Percentiles rank a stretch among this genome's conserved stretches.
phyloP scores from a whole-genome alignment of 768 basidiomycete species.

The Psilocybe subaeruginosa region DNA sequence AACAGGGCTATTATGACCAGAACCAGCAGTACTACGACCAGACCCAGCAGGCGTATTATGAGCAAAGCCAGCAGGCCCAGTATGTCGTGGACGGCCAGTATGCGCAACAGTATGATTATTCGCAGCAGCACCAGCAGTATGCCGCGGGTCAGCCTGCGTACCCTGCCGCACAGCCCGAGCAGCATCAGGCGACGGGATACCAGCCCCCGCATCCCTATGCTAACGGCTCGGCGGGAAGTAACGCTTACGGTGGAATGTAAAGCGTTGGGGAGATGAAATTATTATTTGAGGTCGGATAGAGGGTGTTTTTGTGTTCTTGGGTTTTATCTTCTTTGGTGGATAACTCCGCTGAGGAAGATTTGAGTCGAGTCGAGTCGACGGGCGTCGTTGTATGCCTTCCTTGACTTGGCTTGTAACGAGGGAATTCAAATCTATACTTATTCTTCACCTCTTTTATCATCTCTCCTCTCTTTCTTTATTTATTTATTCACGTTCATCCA shows the following conservation, averaged over 20 bases:
- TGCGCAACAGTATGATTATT: conserved; percentile 16
- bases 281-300: background rate
- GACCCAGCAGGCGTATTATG: conserved; percentile 17
- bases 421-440: background rate
- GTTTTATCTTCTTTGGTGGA: background rate
- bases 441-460: background rate
- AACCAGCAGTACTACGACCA: conserved; percentile 17
- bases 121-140: conserved; percentile 19
- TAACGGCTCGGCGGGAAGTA: background rate
- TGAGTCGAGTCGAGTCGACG: background rate
- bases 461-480: background rate
- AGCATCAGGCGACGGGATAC: conserved; percentile 14
- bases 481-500: background rate
- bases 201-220: conserved; percentile 25
- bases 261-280: background rate
- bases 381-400: background rate
- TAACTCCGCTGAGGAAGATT: background rate
- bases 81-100: conserved; percentile 21
- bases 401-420: background rate
- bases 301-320: background rate
- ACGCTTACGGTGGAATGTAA: conserved; percentile 13
- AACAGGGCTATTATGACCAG: conserved; percentile 21
- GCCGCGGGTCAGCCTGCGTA: conserved; percentile 6
- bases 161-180: conserved; percentile 9
- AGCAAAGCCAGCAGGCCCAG: conserved; percentile 25